Percentiles rank a stretch among this genome's conserved stretches.
phyloP scores from a whole-genome alignment of 345 rosid genomes.

The Eucalyptus leucophloia region DNA sequence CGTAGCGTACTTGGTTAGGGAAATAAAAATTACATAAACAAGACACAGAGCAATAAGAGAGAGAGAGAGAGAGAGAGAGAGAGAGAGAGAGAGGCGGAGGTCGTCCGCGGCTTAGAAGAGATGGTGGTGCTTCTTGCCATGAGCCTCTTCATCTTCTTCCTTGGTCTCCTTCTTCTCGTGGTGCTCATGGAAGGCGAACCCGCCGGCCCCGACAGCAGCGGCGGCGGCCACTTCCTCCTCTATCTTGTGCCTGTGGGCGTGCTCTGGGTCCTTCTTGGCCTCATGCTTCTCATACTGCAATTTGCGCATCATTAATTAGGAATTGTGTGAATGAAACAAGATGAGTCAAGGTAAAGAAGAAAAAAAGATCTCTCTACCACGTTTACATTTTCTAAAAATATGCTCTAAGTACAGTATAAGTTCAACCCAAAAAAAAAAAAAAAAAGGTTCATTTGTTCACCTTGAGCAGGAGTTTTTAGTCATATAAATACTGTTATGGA shows the following conservation, averaged over 20 bases:
- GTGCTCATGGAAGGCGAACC: slow-evolving; percentile 45
- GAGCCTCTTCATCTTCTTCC: slow-evolving; percentile 20
- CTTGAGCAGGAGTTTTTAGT: neutral
- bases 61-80: neutral
- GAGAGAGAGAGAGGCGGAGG: neutral
- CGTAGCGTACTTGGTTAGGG: neutral
- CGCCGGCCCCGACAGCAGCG: slow-evolving; percentile 27
- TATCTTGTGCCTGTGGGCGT: slow-evolving; percentile 47
- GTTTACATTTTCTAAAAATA: neutral
- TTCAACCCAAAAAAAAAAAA: neutral
- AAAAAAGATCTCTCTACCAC: neutral
- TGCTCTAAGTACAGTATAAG: neutral
- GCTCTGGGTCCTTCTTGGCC: slow-evolving; percentile 43
- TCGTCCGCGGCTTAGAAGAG: neutral
- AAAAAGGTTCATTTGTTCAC: neutral
- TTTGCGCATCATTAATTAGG: neutral
- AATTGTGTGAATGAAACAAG: neutral
- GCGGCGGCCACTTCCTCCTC: slow-evolving; percentile 44
- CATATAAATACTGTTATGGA: neutral
- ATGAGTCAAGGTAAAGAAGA: neutral
- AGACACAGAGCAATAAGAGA: neutral
- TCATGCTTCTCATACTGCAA: slow-evolving; percentile 38
- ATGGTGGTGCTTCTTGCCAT: slow-evolving; percentile 45
- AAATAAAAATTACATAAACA: neutral
- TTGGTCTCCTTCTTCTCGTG: slow-evolving; percentile 44